These are phyloP conservation scores for Porcisia deanei DNA, from an alignment of 208 protist genomes.

Conservation along the genomic window DNA sequence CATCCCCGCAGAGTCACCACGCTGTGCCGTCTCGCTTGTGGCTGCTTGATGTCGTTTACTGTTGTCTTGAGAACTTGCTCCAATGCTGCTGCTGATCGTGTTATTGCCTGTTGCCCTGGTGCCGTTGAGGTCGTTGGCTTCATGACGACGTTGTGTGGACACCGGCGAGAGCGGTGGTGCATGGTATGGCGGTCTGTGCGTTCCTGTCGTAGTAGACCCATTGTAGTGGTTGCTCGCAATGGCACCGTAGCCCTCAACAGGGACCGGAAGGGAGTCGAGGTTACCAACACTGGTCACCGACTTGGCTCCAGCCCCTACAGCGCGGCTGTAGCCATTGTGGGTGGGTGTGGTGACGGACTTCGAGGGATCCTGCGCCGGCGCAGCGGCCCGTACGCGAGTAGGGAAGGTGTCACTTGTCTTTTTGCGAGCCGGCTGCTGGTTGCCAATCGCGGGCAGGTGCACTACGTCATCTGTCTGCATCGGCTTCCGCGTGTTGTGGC, in stretches of 20 bases:
- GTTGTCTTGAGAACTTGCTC: background rate
- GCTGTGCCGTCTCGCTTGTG: conserved; percentile 7
- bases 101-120: background rate
- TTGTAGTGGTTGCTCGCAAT: background rate
- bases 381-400: conserved; percentile 7
- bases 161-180: conserved; percentile 25
- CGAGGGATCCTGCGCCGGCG: conserved; percentile 4
- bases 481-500: conserved; percentile 3
- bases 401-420: background rate
- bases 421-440: background rate
- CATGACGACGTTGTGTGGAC: background rate
- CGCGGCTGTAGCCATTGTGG: background rate
- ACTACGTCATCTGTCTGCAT: conserved; percentile 3
- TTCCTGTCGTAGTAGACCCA: background rate
- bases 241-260: conserved; percentile 3
- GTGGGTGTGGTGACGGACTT: background rate
- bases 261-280: conserved; percentile 13
- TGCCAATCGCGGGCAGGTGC: conserved; percentile 9
- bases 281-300: conserved; percentile 22
- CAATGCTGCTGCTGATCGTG: background rate
- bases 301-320: conserved; percentile 9
- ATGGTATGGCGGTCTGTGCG: conserved; percentile 22
- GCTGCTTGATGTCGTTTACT: background rate
- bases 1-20: conserved; percentile 5
- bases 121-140: background rate